Evolutionary conservation across 257 asterid species (phyloP), one percentile per base, ranked within the genome.

Genomic region (Solanum chaucha): DNA sequence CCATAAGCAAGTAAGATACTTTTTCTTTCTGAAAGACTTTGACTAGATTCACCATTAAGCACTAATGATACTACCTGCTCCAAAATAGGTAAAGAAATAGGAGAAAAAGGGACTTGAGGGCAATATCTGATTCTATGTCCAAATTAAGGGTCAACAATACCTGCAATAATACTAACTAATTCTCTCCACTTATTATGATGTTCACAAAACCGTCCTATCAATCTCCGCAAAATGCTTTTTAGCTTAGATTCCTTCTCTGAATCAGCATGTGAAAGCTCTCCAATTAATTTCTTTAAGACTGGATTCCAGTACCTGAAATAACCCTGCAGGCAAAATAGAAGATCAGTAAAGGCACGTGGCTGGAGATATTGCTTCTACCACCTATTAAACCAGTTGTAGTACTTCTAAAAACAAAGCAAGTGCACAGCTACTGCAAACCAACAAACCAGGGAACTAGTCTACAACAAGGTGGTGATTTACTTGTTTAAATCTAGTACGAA

Each of bases 271-370:
- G 98, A 90, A 81, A 97, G 98, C 93, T 94, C 95, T 84, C 94
- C 96, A 15, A 94, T 1, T 82, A 93, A 86, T 38, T 88, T 86
- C 93, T 93, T 96, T 64, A 93, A 93, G 87, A 86, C 89, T 38
- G 99, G 99, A 84, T 93, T 94, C 99, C 99, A 93, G 93, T 95
- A 97, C 75, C 99, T 97, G 88, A 55, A 91, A 91, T 91, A 94
- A 86, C 99, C 99, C 99, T 95, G 91, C 78, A 91, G 70, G 65
- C 2, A 70, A 80, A 48, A 30, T 46, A 80, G 84, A 81, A 81
- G 44, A 81, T 48, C 44, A 48, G 85, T 48, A 5, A 30, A 48
- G 85, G 70, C 28, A 81, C 40, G 0, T 44, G 84, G 65, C 24
- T 80, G 67, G 84, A 46, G 55, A 15, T 80, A 44, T 80, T 80